Evolutionary conservation across 495 filamentous ascomycete species (phyloP).

Genomic region (Neurospora pannonica): DNA sequence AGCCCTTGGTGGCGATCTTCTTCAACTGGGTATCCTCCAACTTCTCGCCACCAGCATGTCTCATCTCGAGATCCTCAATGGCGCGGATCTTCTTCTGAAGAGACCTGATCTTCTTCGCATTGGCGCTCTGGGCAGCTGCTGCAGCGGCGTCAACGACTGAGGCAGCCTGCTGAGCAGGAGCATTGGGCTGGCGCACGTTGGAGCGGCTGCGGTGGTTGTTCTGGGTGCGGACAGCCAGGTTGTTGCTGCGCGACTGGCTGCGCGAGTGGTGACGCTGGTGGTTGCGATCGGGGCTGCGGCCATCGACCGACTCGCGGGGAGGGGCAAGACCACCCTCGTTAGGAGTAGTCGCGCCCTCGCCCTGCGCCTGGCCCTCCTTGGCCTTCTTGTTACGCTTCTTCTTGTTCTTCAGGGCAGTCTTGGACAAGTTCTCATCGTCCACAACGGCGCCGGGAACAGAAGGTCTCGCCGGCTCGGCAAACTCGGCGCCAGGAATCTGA

Average conservation of each 20-base stretch:
- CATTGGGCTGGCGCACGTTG: slow-evolving; percentile 16
- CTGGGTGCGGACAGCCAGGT: slow-evolving; percentile 36
- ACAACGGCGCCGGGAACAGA: slow-evolving; percentile 69
- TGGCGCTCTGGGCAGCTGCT: slow-evolving; percentile 46
- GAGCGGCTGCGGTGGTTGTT: slow-evolving; percentile 32
- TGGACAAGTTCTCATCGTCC: slow-evolving; percentile 64
- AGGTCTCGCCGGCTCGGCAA: slow-evolving; percentile 23
- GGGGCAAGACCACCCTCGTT: slow-evolving; percentile 30
- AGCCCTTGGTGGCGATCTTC: slow-evolving; percentile 86
- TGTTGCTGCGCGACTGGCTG: slow-evolving; percentile 46
- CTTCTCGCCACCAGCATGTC: slow-evolving; percentile 87
- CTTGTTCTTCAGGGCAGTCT: slow-evolving; percentile 92
- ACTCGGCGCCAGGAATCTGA: slow-evolving; percentile 44
- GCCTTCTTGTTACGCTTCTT: slow-evolving; percentile 97
- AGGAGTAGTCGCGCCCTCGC: slow-evolving; percentile 18
- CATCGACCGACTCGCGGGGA: slow-evolving; percentile 31
- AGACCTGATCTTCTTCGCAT: slow-evolving; percentile 76
- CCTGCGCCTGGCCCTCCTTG: slow-evolving; percentile 52
- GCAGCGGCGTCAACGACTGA: slow-evolving; percentile 25
- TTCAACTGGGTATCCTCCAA: slow-evolving; percentile 96
- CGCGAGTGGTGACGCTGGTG: slow-evolving; percentile 33
- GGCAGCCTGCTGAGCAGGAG: slow-evolving; percentile 14
- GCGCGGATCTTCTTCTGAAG: slow-evolving; percentile 94
- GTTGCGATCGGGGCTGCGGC: slow-evolving; percentile 55
- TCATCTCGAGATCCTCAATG: slow-evolving; percentile 96